These are phyloP conservation scores for Phragmites australis DNA, from an alignment of 176 grass and related monocot genomes.

Conservation along the genomic window DNA sequence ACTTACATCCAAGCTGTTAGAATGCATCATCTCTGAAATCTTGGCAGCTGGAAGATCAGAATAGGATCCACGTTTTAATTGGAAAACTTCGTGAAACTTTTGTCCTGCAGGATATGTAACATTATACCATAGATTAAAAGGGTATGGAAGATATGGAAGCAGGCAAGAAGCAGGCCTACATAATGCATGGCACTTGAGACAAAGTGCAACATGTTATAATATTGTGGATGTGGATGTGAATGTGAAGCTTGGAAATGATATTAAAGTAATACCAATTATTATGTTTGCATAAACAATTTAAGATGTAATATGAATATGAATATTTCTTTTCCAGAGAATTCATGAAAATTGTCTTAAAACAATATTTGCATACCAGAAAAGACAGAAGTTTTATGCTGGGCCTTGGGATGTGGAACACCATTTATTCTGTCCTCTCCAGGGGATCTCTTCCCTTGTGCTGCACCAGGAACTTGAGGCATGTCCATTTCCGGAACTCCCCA, in stretches of 20 bases:
- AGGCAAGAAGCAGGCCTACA: neutral
- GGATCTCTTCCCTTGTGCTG: slow-evolving; percentile 34
- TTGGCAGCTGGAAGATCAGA: slow-evolving; percentile 78
- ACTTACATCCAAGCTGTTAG: slow-evolving; percentile 92
- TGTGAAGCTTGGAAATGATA: slow-evolving; percentile 3
- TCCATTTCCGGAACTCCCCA: slow-evolving; percentile 56
- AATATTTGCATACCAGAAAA: slow-evolving; percentile 50
- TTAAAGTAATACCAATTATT: slow-evolving; percentile 11
- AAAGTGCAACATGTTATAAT: slow-evolving; percentile 5
- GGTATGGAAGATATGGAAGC: neutral
- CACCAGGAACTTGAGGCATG: slow-evolving; percentile 16
- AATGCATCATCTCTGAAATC: slow-evolving; percentile 99
- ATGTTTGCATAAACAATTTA: neutral
- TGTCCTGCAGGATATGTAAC: slow-evolving; percentile 42
- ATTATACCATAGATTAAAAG: slow-evolving; percentile 9
- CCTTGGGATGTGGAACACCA: slow-evolving; percentile 52
- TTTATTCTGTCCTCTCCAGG: slow-evolving; percentile 52
- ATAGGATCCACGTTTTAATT: slow-evolving; percentile 76
- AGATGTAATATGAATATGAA: neutral
- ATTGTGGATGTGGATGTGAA: neutral
- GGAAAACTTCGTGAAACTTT: slow-evolving; percentile 86
- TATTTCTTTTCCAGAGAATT: slow-evolving; percentile 31
- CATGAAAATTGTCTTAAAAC: neutral
- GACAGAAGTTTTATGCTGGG: slow-evolving; percentile 51
- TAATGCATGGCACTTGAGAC: neutral